Percentiles rank a stretch among this genome's conserved stretches.
phyloP scores from a whole-genome alignment of 108 stramenopile species.

The Nitzschia palea region DNA sequence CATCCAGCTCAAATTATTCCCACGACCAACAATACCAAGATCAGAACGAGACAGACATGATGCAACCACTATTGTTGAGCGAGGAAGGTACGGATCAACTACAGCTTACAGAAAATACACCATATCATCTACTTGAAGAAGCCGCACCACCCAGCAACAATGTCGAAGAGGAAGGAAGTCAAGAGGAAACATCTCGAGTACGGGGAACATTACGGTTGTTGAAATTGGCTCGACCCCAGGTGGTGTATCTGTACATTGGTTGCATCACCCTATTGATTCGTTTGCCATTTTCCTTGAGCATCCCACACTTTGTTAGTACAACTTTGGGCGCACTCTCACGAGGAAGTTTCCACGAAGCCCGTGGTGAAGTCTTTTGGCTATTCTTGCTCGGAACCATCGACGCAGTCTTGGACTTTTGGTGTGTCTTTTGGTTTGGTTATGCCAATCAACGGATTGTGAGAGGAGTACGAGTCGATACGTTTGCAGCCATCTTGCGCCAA shows the following conservation, averaged over 20 bases:
- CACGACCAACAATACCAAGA: too few relatives aligned
- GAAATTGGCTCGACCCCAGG: conserved; percentile 73
- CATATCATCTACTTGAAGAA: neutral
- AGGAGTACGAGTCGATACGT: conserved; percentile 72
- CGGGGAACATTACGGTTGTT: conserved; percentile 75
- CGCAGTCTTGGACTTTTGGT: conserved; percentile 88
- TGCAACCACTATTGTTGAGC: neutral
- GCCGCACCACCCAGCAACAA: neutral
- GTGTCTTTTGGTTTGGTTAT: conserved; percentile 85
- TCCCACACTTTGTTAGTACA: conserved; percentile 87
- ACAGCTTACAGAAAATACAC: neutral
- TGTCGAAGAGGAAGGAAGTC: neutral
- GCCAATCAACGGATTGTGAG: conserved; percentile 84
- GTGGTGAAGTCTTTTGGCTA: conserved; percentile 67
- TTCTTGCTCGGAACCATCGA: conserved; percentile 81
- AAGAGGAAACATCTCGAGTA: conserved; percentile 50
- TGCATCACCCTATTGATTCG: conserved; percentile 80
- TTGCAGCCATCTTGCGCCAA: conserved; percentile 66
- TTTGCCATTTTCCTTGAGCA: conserved; percentile 81
- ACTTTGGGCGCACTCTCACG: conserved; percentile 67
- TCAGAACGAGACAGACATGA: too few relatives aligned
- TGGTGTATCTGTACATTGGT: conserved; percentile 75
- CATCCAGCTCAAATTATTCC: too few relatives aligned
- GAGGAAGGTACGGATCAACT: neutral
- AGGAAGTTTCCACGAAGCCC: conserved; percentile 65